Percentiles rank a stretch among this genome's conserved stretches.
Conservation (phyloP, 371 early-diverging fungal species). For the Mucor ambiguus region DNA sequence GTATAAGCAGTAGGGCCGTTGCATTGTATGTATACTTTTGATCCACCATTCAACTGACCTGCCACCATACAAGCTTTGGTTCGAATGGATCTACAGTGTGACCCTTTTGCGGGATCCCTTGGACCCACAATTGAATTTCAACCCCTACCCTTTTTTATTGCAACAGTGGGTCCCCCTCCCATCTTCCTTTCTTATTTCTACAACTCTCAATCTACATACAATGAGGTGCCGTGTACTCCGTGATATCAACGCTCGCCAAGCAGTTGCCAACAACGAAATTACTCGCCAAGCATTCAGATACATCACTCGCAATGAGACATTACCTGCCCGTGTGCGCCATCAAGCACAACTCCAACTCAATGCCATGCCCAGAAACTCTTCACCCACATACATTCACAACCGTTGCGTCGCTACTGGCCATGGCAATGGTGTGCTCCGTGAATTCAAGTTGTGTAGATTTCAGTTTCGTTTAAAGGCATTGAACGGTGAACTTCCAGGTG, state of each 20-base stretch:
- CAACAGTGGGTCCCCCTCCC: neutral
- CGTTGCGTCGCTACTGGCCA: conserved; percentile 85
- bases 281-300: conserved; percentile 80
- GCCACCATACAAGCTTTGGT: neutral
- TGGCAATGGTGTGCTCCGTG: conserved; percentile 81
- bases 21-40: neutral
- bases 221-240: conserved; percentile 70
- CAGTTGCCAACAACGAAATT: conserved; percentile 72
- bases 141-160: neutral
- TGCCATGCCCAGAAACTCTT: conserved; percentile 72
- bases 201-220: neutral
- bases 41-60: neutral
- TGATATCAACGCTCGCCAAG: conserved; percentile 74
- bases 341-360: conserved; percentile 84
- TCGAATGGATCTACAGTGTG: neutral
- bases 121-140: conserved; percentile 1
- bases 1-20: neutral
- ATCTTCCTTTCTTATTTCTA: neutral
- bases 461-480: conserved; percentile 85
- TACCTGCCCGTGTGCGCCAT: conserved; percentile 78
- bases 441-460: conserved; percentile 79
- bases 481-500: conserved; percentile 84
- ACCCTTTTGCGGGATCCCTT: neutral
- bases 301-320: conserved; percentile 77
- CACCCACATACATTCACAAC: conserved; percentile 71